These are phyloP conservation scores for Flaveria sonorensis DNA, from an alignment of 129 eudicot genomes.

Conservation along the genomic window DNA sequence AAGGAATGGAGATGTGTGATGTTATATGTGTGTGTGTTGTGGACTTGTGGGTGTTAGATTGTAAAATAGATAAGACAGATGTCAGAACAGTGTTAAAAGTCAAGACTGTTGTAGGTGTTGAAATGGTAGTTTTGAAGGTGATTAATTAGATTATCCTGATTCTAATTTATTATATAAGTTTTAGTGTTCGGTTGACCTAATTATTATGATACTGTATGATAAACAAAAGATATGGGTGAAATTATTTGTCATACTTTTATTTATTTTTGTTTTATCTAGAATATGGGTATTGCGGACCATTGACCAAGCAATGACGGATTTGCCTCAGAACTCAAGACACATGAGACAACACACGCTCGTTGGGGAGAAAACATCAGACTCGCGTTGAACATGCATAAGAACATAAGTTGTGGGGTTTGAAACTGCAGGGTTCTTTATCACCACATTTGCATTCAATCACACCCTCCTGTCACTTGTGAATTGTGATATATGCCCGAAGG, in stretches of 20 bases:
- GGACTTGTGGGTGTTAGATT: background rate
- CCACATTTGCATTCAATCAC: no score
- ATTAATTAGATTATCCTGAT: conserved; percentile 10
- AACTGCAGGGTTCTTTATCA: no score
- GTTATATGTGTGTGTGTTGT: background rate
- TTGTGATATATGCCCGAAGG: no score
- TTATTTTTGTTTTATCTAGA: background rate
- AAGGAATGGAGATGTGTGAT: background rate
- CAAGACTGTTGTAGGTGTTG: background rate
- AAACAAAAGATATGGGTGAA: background rate
- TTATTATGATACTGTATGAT: background rate
- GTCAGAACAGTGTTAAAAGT: background rate
- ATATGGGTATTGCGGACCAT: no score
- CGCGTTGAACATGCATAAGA: no score
- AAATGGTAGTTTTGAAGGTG: background rate
- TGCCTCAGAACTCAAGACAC: no score
- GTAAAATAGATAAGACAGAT: background rate
- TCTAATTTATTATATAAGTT: background rate
- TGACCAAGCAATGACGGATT: no score
- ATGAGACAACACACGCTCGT: no score
- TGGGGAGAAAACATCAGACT: no score
- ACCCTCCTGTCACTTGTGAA: no score
- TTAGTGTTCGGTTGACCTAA: conserved; percentile 3
- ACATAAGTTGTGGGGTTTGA: no score
- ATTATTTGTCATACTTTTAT: background rate